These are phyloP conservation scores for Lodderomyces beijingensis DNA, from an alignment of 1,139 yeast genomes.

Conservation along the genomic window DNA sequence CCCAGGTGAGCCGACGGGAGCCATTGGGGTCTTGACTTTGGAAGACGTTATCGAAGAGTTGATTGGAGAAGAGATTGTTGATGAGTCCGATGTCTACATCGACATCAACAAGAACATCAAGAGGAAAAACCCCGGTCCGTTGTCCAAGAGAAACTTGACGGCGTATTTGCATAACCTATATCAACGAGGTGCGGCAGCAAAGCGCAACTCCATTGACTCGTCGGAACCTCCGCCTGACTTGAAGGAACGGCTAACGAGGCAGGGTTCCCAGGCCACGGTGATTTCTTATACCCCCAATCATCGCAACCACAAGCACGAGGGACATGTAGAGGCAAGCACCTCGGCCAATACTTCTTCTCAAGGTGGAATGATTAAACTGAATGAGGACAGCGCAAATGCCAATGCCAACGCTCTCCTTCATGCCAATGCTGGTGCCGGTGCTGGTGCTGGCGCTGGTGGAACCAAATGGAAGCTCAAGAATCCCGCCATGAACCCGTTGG, in stretches of 20 bases:
- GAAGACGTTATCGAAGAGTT: conserved; percentile 97
- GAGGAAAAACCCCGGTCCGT: conserved; percentile 80
- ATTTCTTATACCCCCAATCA: conserved; percentile 10
- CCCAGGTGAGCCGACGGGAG: conserved; percentile 88
- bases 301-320: background rate
- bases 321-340: background rate
- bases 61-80: conserved; percentile 96
- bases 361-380: no score
- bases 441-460: conserved; percentile 6
- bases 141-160: conserved; percentile 67
- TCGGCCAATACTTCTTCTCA: no score
- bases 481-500: conserved; percentile 77
- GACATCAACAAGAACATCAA: conserved; percentile 87
- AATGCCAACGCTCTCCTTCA: background rate
- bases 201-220: conserved; percentile 36
- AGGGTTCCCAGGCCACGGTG: conserved; percentile 9
- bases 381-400: conserved; percentile 2
- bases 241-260: conserved; percentile 9
- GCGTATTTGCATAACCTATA: conserved; percentile 62
- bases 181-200: conserved; percentile 34
- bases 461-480: conserved; percentile 54
- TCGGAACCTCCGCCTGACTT: conserved; percentile 9
- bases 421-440: conserved; percentile 3
- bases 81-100: conserved; percentile 92
- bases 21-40: conserved; percentile 84